Evolutionary conservation across 2,329 filamentous ascomycete species (phyloP), one percentile per base, ranked within the genome.

Genomic region (Hypoxylon sp.): DNA sequence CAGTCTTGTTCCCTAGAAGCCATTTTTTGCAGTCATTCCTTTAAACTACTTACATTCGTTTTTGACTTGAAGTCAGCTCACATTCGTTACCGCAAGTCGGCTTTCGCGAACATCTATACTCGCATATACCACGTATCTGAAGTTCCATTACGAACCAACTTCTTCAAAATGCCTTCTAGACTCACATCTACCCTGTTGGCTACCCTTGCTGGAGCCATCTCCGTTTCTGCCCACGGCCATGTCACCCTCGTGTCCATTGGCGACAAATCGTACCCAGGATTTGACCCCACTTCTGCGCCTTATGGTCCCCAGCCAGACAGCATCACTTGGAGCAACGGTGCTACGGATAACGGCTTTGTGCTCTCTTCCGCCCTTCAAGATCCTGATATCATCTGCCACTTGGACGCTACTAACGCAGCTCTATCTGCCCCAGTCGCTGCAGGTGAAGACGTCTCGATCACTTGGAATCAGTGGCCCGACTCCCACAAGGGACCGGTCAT

Each of bases 401-500:
- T 75, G 19, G 74, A 70, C 23, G 78, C 77, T 3, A 76, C 73
- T 14, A 77, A 80, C 52, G 80, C 76, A 4, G 67, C 73, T 32
- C 50, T 71, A 10, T 62, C 58, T n/a, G 73, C 73, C 21, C 63
- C 65, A 13, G 85, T 91, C 38, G 80, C 83, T n/a, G 90, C 89
- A 13, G 90, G 90, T 67, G 81, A 82, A 69, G 82, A 81, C 7
- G 76, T 92, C 71, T 80, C 85, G 64, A 79, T 92, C 52, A 83
- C 87, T 73, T 92, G 90, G 90, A 86, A 83, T 63, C 80, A 81
- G 14, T 92, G 90, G 90, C 89, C 90, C n/a, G 81, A 85, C 9
- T 85, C 83, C 60, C 84, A 92, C 80, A 64, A 75, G 48, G 78
- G 78, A 2, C 78, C 77, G 9, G 71, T 80, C 17, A 71, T 80